Conservation (phyloP, 306 rosid genomes). For the Rosa persica region DNA sequence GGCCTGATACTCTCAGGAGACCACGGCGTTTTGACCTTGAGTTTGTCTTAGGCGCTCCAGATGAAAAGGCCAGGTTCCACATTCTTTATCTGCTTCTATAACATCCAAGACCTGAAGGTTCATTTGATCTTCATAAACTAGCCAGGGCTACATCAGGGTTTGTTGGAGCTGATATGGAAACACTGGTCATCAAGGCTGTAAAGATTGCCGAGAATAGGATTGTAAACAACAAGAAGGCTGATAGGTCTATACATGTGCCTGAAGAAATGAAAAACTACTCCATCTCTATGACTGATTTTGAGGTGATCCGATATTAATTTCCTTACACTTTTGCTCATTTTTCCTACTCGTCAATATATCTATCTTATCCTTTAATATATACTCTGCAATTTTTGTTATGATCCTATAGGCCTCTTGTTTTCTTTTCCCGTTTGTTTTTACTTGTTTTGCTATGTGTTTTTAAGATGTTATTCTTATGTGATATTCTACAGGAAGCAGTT, state of each 20-base stretch:
- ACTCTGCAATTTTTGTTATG: too few relatives aligned
- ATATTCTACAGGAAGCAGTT: constrained; percentile 62
- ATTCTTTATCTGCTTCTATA: constrained; percentile 60
- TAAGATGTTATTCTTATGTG: constrained; percentile 1
- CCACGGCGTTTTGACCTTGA: constrained; percentile 87
- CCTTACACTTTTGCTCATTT: not conserved
- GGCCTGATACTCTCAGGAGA: constrained; percentile 88
- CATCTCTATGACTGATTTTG: constrained; percentile 79
- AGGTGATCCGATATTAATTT: constrained; percentile 42
- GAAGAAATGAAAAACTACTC: constrained; percentile 69
- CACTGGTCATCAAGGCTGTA: constrained; percentile 72
- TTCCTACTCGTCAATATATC: too few relatives aligned
- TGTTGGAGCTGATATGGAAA: constrained; percentile 87
- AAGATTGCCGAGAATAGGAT: constrained; percentile 74
- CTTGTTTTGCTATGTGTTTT: too few relatives aligned
- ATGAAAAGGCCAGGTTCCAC: constrained; percentile 51
- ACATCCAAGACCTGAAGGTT: constrained; percentile 46
- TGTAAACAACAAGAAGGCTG: constrained; percentile 27
- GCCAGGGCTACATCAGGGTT: constrained; percentile 82
- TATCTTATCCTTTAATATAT: too few relatives aligned
- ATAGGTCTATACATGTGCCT: not conserved
- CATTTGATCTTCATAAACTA: constrained; percentile 65
- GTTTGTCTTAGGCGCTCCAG: constrained; percentile 57
- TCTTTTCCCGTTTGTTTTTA: too few relatives aligned
- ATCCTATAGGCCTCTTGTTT: too few relatives aligned